Evolutionary conservation across 768 basidiomycete genomes (phyloP).

Genomic region (Tylopilus cervinicoccineus): DNA sequence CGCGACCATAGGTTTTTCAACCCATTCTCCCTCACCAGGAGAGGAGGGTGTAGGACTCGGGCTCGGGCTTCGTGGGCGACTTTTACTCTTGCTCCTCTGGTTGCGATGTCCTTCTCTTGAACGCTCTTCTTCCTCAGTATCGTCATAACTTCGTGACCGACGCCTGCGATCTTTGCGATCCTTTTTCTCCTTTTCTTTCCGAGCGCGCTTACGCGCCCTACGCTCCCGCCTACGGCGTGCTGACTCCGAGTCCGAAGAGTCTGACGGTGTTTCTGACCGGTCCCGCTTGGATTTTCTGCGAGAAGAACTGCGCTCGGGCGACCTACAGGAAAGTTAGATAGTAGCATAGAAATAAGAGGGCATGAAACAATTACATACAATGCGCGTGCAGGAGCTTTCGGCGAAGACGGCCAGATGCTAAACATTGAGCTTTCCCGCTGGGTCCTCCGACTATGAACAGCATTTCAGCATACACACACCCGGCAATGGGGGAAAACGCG

Average conservation of each 20-base stretch:
- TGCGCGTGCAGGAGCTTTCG: conserved; percentile 58
- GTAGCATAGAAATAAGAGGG: background rate
- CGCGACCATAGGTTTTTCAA: conserved; percentile 47
- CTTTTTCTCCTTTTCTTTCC: conserved; percentile 46
- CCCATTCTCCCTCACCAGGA: conserved; percentile 66
- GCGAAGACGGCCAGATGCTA: conserved; percentile 81
- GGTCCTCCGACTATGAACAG: conserved; percentile 53
- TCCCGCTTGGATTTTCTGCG: conserved; percentile 59
- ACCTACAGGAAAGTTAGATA: conserved; percentile 37
- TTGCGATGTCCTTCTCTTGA: conserved; percentile 20
- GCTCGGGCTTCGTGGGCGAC: conserved; percentile 32
- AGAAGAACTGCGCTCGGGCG: conserved; percentile 48
- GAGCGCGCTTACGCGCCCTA: conserved; percentile 57
- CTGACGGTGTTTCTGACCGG: conserved; percentile 43
- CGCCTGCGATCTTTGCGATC: conserved; percentile 35
- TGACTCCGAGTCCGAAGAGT: conserved; percentile 50
- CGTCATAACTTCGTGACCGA: conserved; percentile 35
- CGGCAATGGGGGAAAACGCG: background rate
- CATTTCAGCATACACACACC: background rate
- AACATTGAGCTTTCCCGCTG: conserved; percentile 57
- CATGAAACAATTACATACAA: conserved; percentile 38
- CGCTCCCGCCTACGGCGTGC: conserved; percentile 52
- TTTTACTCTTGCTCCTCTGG: conserved; percentile 31
- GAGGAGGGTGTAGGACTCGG: conserved; percentile 32
- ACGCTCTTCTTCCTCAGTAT: conserved; percentile 35